Percentiles rank a stretch among this genome's conserved stretches.
Conservation (phyloP, 1,284 basidiomycete genomes). For the Hortiboletus rubellus region DNA sequence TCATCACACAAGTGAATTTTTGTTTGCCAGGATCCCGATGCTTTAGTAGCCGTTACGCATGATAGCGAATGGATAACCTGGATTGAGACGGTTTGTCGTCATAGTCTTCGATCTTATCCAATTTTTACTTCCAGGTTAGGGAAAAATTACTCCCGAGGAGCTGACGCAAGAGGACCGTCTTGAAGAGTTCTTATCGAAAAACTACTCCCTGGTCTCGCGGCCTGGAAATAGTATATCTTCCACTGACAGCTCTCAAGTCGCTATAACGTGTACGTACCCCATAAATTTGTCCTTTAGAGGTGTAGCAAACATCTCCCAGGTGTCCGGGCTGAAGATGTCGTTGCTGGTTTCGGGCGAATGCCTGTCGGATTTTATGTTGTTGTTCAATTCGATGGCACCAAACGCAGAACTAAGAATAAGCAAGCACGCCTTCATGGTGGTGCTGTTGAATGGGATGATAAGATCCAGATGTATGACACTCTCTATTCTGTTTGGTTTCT, state of each 20-base stretch:
- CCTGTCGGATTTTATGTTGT: slow-evolving; percentile 15
- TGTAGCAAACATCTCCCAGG: neutral
- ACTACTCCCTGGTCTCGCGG: neutral
- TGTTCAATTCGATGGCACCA: neutral
- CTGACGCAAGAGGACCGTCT: neutral
- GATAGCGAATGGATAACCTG: slow-evolving; percentile 4
- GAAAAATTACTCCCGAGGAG: neutral
- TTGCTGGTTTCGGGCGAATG: slow-evolving; percentile 6
- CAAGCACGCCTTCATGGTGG: neutral
- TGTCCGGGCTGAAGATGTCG: slow-evolving; percentile 5
- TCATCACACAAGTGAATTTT: neutral
- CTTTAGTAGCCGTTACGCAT: slow-evolving; percentile 2
- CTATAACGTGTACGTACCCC: neutral
- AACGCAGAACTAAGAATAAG: slow-evolving; percentile 10
- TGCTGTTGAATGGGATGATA: slow-evolving; percentile 14
- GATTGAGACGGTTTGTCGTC: neutral
- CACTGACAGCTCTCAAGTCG: neutral
- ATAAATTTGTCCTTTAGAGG: neutral
- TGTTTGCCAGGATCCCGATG: neutral
- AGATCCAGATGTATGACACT: slow-evolving; percentile 4
- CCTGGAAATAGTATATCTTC: neutral
- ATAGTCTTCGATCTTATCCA: neutral
- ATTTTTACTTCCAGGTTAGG: neutral
- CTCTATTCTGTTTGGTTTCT: neutral
- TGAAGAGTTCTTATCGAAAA: neutral